These are phyloP conservation scores for Sordariomycetes sp. DNA, from an alignment of 2,329 filamentous ascomycete genomes.

Conservation along the genomic window DNA sequence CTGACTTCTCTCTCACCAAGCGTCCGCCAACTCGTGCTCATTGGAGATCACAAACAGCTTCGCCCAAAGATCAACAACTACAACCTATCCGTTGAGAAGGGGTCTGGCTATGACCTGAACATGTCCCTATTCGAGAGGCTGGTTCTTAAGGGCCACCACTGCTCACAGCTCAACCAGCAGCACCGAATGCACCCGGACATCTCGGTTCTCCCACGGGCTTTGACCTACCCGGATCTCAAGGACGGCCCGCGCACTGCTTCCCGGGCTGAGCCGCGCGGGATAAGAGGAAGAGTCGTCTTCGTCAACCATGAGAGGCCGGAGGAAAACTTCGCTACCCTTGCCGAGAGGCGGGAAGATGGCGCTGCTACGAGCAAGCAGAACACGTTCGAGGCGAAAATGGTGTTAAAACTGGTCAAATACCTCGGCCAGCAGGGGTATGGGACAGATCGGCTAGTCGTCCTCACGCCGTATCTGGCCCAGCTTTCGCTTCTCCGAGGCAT, in stretches of 20 bases:
- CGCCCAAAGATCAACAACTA: constrained; percentile 57
- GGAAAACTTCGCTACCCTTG: constrained; percentile 1
- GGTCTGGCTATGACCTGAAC: constrained; percentile 31
- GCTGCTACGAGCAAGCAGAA: constrained; percentile 41
- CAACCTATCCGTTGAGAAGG: constrained; percentile 41
- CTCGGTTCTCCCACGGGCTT: constrained; percentile 40
- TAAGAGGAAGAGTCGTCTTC: constrained; percentile 52
- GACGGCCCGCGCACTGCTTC: constrained; percentile 40
- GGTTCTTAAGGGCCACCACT: constrained; percentile 40
- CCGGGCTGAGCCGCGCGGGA: constrained; percentile 39
- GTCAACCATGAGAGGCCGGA: constrained; percentile 52
- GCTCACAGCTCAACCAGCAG: constrained; percentile 46
- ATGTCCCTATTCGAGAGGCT: constrained; percentile 59
- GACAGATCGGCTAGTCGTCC: constrained; percentile 52
- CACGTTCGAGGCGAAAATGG: constrained; percentile 53
- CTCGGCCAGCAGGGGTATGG: constrained; percentile 62
- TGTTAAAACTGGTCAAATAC: constrained; percentile 54
- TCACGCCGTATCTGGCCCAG: constrained; percentile 66
- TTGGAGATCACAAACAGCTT: constrained; percentile 65
- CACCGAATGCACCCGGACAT: constrained; percentile 63
- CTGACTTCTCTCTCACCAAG: constrained; percentile 44
- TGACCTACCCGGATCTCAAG: constrained; percentile 52
- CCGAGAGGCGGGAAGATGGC: constrained; percentile 36
- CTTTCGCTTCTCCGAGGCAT: constrained; percentile 43
- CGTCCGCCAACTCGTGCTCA: constrained; percentile 55